Conservation (phyloP, 257 asterid species). For the Solanum tacnaense region DNA sequence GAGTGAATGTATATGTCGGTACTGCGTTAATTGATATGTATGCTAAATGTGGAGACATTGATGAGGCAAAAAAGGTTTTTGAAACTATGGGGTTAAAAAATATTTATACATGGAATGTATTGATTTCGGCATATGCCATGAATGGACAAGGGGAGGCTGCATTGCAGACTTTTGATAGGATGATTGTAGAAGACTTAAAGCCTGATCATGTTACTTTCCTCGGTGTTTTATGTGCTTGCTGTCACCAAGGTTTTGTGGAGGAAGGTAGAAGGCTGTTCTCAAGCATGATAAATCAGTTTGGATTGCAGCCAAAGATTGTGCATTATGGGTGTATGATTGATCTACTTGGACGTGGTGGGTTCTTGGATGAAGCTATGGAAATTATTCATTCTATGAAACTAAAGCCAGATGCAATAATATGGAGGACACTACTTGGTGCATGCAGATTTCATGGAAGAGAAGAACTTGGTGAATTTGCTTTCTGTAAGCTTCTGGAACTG, state of each 20-base stretch:
- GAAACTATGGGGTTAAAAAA: conserved; percentile 5
- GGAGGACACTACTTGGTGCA: conserved; percentile 31
- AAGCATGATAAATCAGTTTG: conserved; percentile 11
- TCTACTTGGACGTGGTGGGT: conserved; percentile 25
- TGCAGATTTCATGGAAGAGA: conserved; percentile 19
- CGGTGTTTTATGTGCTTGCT: conserved; percentile 20
- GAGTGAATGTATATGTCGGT: conserved; percentile 11
- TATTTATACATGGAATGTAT: conserved; percentile 19
- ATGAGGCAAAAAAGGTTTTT: conserved; percentile 12
- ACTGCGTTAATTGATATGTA: conserved; percentile 24
- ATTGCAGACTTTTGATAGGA: conserved; percentile 9
- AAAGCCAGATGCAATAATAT: conserved; percentile 11
- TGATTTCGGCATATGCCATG: conserved; percentile 25
- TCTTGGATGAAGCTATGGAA: conserved; percentile 19
- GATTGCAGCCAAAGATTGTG: conserved; percentile 11
- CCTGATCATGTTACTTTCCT: conserved; percentile 24
- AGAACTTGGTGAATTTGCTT: conserved; percentile 19
- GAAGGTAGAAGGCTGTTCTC: conserved; percentile 16
- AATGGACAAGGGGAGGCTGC: conserved; percentile 24
- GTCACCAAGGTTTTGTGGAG: conserved; percentile 20
- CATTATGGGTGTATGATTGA: conserved; percentile 32
- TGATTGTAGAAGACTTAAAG: background rate
- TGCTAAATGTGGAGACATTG: conserved; percentile 22
- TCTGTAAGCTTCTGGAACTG: conserved; percentile 7
- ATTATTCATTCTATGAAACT: background rate